Conservation (phyloP, 2,329 filamentous ascomycete genomes). For the Fusarium robinianum region DNA sequence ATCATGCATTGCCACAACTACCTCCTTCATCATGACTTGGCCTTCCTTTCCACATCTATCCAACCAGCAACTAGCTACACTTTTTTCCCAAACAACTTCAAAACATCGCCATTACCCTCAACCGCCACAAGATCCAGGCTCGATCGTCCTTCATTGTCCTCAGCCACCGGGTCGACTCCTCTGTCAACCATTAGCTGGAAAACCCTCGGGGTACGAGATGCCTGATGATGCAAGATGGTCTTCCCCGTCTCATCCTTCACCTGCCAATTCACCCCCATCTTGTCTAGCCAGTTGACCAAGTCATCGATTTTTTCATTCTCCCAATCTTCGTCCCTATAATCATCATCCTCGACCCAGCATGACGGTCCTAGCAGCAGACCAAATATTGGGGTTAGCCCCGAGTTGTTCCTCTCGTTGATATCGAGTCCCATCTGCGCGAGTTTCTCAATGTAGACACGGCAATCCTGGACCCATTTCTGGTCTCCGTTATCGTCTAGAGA, state of each 20-base stretch:
- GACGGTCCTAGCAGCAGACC: too few relatives aligned
- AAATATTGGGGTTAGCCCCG: conserved; percentile 18
- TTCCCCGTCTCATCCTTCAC: conserved; percentile 13
- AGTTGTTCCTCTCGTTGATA: conserved; percentile 21
- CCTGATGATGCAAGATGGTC: conserved; percentile 15
- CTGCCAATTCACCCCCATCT: conserved; percentile 20
- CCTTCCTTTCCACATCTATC: too few relatives aligned
- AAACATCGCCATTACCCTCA: conserved; percentile 1
- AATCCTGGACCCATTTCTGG: background rate
- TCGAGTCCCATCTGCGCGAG: conserved; percentile 16
- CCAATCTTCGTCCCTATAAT: too few relatives aligned
- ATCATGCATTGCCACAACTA: too few relatives aligned
- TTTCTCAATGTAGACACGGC: conserved; percentile 1
- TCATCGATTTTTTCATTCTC: background rate
- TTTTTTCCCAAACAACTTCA: conserved; percentile 18
- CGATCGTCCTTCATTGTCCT: conserved; percentile 21
- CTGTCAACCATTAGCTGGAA: conserved; percentile 12
- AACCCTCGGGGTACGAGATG: too few relatives aligned
- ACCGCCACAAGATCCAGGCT: conserved; percentile 18
- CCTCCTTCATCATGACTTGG: too few relatives aligned
- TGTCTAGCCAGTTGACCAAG: conserved; percentile 10
- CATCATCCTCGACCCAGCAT: too few relatives aligned
- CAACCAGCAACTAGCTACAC: too few relatives aligned
- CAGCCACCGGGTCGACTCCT: conserved; percentile 17
- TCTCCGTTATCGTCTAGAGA: too few relatives aligned